Evolutionary conservation across 2,329 filamentous ascomycete genomes (phyloP).

Genomic region (Microdochium paspali): DNA sequence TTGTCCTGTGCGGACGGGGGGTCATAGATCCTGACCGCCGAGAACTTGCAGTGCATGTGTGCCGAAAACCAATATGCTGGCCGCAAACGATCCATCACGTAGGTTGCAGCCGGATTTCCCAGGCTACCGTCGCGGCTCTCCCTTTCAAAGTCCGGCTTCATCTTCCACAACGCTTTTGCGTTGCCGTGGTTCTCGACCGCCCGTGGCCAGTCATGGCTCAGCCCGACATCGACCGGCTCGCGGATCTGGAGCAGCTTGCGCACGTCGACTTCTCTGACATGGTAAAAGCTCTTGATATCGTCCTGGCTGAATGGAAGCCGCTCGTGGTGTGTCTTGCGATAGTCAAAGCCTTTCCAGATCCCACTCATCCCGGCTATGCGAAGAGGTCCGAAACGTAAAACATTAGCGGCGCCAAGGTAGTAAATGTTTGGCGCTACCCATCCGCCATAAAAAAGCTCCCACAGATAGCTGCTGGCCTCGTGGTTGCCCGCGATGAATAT

Average conservation of each 20-base stretch:
- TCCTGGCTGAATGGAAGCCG: slow-evolving; percentile 71
- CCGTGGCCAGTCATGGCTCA: slow-evolving; percentile 95
- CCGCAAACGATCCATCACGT: slow-evolving; percentile 71
- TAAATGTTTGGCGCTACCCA: slow-evolving; percentile 98
- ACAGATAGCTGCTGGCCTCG: slow-evolving; percentile 82
- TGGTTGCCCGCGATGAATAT: slow-evolving; percentile 93
- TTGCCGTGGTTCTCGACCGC: slow-evolving; percentile 75
- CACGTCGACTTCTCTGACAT: slow-evolving; percentile 82
- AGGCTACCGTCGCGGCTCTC: slow-evolving; percentile 70
- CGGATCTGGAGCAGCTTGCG: slow-evolving; percentile 76
- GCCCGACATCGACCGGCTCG: slow-evolving; percentile 81
- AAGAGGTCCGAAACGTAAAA: slow-evolving; percentile 73
- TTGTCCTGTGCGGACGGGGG: slow-evolving; percentile 4
- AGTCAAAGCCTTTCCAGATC: slow-evolving; percentile 91
- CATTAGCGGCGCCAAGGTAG: slow-evolving; percentile 88
- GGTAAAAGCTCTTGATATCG: slow-evolving; percentile 77
- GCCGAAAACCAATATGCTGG: slow-evolving; percentile 89
- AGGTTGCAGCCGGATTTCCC: slow-evolving; percentile 70
- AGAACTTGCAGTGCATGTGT: slow-evolving; percentile 83
- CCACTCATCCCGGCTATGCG: slow-evolving; percentile 86
- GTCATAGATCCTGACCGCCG: slow-evolving; percentile 54
- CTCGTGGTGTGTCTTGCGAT: slow-evolving; percentile 74
- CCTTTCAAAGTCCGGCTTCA: slow-evolving; percentile 64
- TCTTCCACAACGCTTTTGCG: slow-evolving; percentile 53
- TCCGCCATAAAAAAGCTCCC: slow-evolving; percentile 90